Evolutionary conservation across 495 filamentous ascomycete species (phyloP).

Genomic region (Choiromyces venosus): DNA sequence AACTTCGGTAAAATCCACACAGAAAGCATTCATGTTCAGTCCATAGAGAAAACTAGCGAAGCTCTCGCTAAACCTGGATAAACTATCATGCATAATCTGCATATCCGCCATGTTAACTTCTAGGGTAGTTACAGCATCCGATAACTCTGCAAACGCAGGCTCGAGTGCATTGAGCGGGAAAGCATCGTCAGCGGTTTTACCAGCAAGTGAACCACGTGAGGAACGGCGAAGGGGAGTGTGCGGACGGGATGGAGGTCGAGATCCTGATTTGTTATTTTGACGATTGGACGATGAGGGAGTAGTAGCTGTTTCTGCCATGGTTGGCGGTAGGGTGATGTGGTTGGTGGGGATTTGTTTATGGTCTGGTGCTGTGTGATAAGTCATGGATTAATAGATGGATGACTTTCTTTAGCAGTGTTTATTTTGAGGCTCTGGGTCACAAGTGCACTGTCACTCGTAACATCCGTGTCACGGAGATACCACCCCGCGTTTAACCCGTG

Average conservation of each 20-base stretch:
- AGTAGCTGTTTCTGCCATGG: slow-evolving; percentile 45
- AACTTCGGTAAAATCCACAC: slow-evolving; percentile 96
- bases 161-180: slow-evolving; percentile 78
- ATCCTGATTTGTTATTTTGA: slow-evolving; percentile 15
- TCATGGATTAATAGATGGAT: not conserved
- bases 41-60: slow-evolving; percentile 95
- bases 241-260: slow-evolving; percentile 61
- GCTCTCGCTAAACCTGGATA: slow-evolving; percentile 90
- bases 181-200: slow-evolving; percentile 56
- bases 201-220: slow-evolving; percentile 80
- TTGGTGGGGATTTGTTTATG: slow-evolving; percentile 11
- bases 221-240: slow-evolving; percentile 89
- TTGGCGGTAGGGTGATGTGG: slow-evolving; percentile 16
- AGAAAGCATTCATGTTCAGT: slow-evolving; percentile 98
- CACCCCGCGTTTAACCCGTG: not conserved
- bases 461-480: not conserved
- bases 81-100: slow-evolving; percentile 92
- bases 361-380: not conserved
- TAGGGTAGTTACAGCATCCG: slow-evolving; percentile 89
- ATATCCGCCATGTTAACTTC: slow-evolving; percentile 97
- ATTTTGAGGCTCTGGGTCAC: not conserved
- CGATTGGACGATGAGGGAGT: slow-evolving; percentile 46
- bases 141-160: slow-evolving; percentile 84
- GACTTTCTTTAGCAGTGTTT: too few relatives aligned
- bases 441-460: not conserved